A percentile compares a stretch with the other conserved stretches of the same genome.
Conservation (phyloP, 2,329 filamentous ascomycete species). For the Pseudogymnoascus sp. region DNA sequence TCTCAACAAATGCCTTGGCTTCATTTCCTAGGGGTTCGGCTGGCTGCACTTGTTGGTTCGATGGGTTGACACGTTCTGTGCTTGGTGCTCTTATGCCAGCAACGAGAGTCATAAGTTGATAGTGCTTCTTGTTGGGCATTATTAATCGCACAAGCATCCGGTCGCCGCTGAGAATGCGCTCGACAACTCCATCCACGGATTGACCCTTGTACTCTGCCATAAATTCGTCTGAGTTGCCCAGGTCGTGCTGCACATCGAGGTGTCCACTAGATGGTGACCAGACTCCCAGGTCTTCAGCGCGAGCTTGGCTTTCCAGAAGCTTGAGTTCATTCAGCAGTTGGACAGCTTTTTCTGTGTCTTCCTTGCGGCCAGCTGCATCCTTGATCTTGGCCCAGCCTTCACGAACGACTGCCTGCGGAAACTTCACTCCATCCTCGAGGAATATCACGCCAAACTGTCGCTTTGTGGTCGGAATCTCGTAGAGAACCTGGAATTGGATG, state of each 20-base stretch:
- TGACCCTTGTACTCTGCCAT: constrained; percentile 78
- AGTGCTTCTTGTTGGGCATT: constrained; percentile 70
- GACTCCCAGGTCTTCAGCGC: constrained; percentile 68
- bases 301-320: constrained; percentile 67
- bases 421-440: constrained; percentile 62
- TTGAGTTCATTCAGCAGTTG: constrained; percentile 70
- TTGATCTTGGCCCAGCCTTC: constrained; percentile 90
- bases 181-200: constrained; percentile 75
- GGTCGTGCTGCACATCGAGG: constrained; percentile 74
- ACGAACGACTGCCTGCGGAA: constrained; percentile 77
- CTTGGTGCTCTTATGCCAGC: constrained; percentile 83
- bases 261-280: constrained; percentile 58
- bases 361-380: constrained; percentile 87
- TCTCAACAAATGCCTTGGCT: constrained; percentile 79
- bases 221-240: constrained; percentile 66
- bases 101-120: constrained; percentile 75
- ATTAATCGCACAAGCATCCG: constrained; percentile 77
- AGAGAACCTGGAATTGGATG: constrained; percentile 75
- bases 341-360: constrained; percentile 69
- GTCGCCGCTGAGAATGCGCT: constrained; percentile 86
- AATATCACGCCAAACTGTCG: constrained; percentile 81
- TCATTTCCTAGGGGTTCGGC: constrained; percentile 88
- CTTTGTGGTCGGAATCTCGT: constrained; percentile 75
- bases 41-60: constrained; percentile 60
- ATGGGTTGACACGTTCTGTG: constrained; percentile 74